Evolutionary conservation across 225 moss, liverwort and hornwort genomes (phyloP).

Genomic region (Pleurozium schreberi): DNA sequence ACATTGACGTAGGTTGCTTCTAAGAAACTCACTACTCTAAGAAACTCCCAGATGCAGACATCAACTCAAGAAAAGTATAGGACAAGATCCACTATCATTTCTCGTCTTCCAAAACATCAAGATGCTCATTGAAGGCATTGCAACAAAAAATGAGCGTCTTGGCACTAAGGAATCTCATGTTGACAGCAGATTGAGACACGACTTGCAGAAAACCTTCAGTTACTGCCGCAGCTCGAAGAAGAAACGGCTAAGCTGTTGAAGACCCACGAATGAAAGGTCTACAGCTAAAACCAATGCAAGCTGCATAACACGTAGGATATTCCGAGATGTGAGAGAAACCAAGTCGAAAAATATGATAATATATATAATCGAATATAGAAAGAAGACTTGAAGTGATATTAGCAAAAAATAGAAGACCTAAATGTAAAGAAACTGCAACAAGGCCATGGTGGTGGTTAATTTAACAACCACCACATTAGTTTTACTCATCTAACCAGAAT

Average conservation of each 20-base stretch:
- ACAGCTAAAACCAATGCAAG: constrained; percentile 63
- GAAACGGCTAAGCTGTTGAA: constrained; percentile 62
- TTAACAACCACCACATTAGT: not conserved
- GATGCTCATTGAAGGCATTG: not conserved
- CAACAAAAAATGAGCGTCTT: not conserved
- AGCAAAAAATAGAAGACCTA: not conserved
- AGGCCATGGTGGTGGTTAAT: not conserved
- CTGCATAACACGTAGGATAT: constrained; percentile 22
- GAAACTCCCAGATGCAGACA: not conserved
- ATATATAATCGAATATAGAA: not conserved
- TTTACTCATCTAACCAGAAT: not conserved
- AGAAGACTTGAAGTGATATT: not conserved
- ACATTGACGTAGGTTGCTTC: not conserved
- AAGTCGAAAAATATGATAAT: not conserved
- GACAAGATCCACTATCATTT: not conserved
- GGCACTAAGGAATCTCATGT: not conserved
- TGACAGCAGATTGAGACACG: not conserved
- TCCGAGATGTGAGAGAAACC: not conserved
- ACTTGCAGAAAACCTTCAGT: not conserved
- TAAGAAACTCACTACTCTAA: not conserved
- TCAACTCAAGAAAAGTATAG: not conserved
- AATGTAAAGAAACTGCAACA: not conserved
- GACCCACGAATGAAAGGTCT: constrained; percentile 70
- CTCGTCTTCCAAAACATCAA: not conserved
- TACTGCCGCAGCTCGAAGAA: constrained; percentile 36